Evolutionary conservation across 768 basidiomycete genomes (phyloP).

Genomic region (Dictyophora rubrovolvata): DNA sequence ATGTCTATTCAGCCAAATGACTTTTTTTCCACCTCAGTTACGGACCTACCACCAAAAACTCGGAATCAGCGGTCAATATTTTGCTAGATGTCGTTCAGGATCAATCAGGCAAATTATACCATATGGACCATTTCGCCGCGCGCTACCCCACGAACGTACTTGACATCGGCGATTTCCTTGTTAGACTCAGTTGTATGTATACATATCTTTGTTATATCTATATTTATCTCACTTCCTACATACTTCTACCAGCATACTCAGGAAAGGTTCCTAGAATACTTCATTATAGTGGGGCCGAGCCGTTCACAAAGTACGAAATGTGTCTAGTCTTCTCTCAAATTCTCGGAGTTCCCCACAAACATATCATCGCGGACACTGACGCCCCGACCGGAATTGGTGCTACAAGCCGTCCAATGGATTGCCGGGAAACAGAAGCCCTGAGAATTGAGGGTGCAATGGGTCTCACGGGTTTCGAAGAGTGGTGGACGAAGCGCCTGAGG

Average conservation of each 20-base stretch:
- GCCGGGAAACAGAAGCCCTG: slow-evolving; percentile 55
- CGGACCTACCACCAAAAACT: slow-evolving; percentile 73
- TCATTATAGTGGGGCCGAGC: slow-evolving; percentile 77
- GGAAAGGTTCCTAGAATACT: slow-evolving; percentile 55
- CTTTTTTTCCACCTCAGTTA: slow-evolving; percentile 41
- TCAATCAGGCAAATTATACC: slow-evolving; percentile 79
- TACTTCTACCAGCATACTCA: slow-evolving; percentile 22
- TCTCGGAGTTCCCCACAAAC: slow-evolving; percentile 56
- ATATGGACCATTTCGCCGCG: slow-evolving; percentile 93
- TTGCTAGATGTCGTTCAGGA: slow-evolving; percentile 81
- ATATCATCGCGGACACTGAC: slow-evolving; percentile 66
- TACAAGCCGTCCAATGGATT: slow-evolving; percentile 71
- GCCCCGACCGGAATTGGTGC: slow-evolving; percentile 53
- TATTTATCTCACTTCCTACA: neutral
- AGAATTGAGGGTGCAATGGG: slow-evolving; percentile 41
- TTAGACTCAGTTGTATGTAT: slow-evolving; percentile 56
- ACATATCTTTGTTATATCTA: neutral
- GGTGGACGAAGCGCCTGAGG: slow-evolving; percentile 59
- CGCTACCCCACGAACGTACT: slow-evolving; percentile 86
- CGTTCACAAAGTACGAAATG: slow-evolving; percentile 90
- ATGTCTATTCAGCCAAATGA: neutral
- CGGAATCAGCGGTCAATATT: slow-evolving; percentile 84
- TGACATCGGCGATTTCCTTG: slow-evolving; percentile 80
- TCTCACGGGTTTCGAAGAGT: slow-evolving; percentile 66
- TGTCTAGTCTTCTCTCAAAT: slow-evolving; percentile 68